Conservation (phyloP, 306 rosid genomes). For the Alnus rubra region DNA sequence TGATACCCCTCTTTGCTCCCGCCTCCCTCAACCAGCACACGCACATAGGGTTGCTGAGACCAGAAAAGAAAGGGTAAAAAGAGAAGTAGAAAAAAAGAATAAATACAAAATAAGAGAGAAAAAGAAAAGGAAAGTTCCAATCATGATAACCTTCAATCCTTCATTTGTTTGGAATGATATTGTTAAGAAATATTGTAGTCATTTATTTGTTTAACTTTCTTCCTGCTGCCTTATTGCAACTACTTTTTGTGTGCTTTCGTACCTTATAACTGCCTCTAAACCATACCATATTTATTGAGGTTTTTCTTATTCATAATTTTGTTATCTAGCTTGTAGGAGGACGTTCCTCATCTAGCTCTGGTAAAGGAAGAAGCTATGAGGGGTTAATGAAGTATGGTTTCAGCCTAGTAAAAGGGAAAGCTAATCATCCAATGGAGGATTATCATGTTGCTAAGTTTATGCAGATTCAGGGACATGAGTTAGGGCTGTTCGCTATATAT, state of each 20-base stretch:
- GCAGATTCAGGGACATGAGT: constrained; percentile 58
- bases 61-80: neutral
- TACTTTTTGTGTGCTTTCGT: constrained; percentile 19
- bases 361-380: constrained; percentile 72
- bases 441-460: constrained; percentile 90
- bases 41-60: neutral
- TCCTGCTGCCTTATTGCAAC: constrained; percentile 11
- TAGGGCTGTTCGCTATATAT: constrained; percentile 90
- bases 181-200: neutral
- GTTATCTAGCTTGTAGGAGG: constrained; percentile 53
- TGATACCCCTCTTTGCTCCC: neutral
- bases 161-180: constrained; percentile 19
- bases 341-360: constrained; percentile 69
- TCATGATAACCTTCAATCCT: constrained; percentile 9
- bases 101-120: neutral
- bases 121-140: neutral
- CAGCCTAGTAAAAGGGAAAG: constrained; percentile 84
- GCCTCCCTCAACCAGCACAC: neutral
- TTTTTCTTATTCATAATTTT: constrained; percentile 26
- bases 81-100: neutral
- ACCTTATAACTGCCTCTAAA: constrained; percentile 14
- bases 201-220: neutral
- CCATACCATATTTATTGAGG: constrained; percentile 5
- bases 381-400: constrained; percentile 85
- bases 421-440: constrained; percentile 99